Conservation (phyloP, 1,139 yeast genomes). For the Pichia sorboxylosa region DNA sequence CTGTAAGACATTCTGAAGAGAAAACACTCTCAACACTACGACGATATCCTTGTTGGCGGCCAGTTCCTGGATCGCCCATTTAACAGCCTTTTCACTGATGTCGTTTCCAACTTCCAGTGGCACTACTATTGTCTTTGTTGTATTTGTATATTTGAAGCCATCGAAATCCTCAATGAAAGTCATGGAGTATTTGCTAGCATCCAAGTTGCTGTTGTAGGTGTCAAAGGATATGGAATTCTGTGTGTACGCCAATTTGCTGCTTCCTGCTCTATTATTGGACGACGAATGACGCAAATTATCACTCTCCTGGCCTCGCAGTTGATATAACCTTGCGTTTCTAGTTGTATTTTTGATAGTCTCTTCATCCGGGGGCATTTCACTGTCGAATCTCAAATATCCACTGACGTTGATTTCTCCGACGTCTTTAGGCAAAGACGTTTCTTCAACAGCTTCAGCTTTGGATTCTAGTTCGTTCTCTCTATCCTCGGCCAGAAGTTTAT, state of each 20-base stretch:
- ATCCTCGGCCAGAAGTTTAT: not conserved
- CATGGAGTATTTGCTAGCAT: slow-evolving; percentile 14
- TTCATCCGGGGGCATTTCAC: slow-evolving; percentile 15
- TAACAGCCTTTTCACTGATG: slow-evolving; percentile 48
- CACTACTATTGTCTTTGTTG: slow-evolving; percentile 50
- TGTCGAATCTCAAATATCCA: slow-evolving; percentile 13
- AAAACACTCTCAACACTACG: slow-evolving; percentile 48
- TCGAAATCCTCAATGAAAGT: slow-evolving; percentile 38
- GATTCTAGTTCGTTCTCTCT: not conserved
- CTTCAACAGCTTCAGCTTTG: slow-evolving; percentile 5
- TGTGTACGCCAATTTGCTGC: not conserved
- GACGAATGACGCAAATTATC: not conserved
- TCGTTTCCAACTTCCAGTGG: slow-evolving; percentile 47
- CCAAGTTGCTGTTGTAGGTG: slow-evolving; percentile 16
- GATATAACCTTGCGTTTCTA: slow-evolving; percentile 21
- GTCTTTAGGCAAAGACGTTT: slow-evolving; percentile 10
- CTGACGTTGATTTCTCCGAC: slow-evolving; percentile 11
- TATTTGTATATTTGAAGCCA: slow-evolving; percentile 41
- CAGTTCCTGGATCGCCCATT: slow-evolving; percentile 58
- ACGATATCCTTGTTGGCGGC: slow-evolving; percentile 55
- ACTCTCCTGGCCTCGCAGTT: slow-evolving; percentile 1
- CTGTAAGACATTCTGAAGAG: slow-evolving; percentile 27
- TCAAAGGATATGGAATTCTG: slow-evolving; percentile 17
- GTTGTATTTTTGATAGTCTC: slow-evolving; percentile 22
- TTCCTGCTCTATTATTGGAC: slow-evolving; percentile 2